These are phyloP conservation scores for Suillus alpinus DNA, from an alignment of 768 basidiomycete genomes.

Conservation along the genomic window DNA sequence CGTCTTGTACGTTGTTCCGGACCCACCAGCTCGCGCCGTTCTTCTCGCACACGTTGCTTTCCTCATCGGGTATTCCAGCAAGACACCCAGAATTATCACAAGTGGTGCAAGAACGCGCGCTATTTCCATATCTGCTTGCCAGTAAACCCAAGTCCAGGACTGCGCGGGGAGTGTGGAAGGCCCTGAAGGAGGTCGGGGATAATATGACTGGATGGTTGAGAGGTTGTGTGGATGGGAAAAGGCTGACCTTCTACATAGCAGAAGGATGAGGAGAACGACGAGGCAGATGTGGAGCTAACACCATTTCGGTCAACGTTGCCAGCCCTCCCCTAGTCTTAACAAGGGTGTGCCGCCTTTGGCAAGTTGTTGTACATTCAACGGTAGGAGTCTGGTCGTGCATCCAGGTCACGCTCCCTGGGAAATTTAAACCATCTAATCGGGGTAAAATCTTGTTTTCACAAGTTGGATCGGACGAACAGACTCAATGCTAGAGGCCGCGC, in stretches of 20 bases:
- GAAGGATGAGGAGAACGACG: slow-evolving; percentile 29
- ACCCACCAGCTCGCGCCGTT: slow-evolving; percentile 49
- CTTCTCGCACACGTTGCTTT: slow-evolving; percentile 59
- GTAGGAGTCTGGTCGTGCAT: not conserved
- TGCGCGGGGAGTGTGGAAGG: slow-evolving; percentile 67
- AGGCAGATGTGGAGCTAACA: slow-evolving; percentile 27
- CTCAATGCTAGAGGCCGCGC: too few relatives aligned
- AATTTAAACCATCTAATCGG: too few relatives aligned
- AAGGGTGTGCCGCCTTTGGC: not conserved
- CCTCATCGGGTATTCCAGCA: slow-evolving; percentile 45
- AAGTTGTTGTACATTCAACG: not conserved
- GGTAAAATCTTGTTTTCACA: too few relatives aligned
- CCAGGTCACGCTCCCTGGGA: not conserved
- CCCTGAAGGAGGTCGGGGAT: slow-evolving; percentile 40
- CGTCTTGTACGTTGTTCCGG: slow-evolving; percentile 23
- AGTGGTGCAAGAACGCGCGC: slow-evolving; percentile 45
- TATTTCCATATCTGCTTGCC: slow-evolving; percentile 75
- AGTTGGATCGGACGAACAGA: too few relatives aligned
- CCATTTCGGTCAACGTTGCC: not conserved
- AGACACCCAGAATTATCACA: slow-evolving; percentile 25
- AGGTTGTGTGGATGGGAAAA: slow-evolving; percentile 50
- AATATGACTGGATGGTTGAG: slow-evolving; percentile 40
- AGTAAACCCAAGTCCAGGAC: slow-evolving; percentile 71
- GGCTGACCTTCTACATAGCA: slow-evolving; percentile 22
- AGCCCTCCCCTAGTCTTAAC: not conserved